A percentile compares a stretch with the other conserved stretches of the same genome.
Conservation (phyloP, 179 eudicot species). For the Pouteria campechiana region DNA sequence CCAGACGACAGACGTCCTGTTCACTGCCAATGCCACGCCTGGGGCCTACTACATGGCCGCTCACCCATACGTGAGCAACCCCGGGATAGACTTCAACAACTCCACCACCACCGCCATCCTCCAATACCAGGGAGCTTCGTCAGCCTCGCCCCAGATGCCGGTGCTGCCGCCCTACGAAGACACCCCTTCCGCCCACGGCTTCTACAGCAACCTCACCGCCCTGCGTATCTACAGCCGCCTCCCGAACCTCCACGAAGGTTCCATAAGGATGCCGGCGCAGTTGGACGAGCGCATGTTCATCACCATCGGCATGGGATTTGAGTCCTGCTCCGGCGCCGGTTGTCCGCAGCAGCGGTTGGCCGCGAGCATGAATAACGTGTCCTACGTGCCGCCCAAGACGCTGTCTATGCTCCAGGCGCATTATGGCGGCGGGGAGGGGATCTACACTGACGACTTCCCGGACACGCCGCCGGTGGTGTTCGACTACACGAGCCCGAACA, state of each 20-base stretch:
- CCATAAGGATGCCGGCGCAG: too few species aligned
- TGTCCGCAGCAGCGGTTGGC: slow-evolving; percentile 4
- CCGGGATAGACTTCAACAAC: slow-evolving; percentile 3
- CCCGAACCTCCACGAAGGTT: slow-evolving; percentile 4
- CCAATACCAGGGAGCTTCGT: not conserved
- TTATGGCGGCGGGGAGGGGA: slow-evolving; percentile 6
- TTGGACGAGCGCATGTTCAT: slow-evolving; percentile 16
- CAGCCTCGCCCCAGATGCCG: slow-evolving; percentile 7
- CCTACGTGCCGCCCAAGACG: slow-evolving; percentile 5
- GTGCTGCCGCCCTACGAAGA: slow-evolving; percentile 10
- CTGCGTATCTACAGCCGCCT: slow-evolving; percentile 7
- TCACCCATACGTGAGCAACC: slow-evolving; percentile 4
- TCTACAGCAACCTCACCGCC: slow-evolving; percentile 7
- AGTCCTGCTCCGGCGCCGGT: not conserved
- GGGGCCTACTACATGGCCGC: slow-evolving; percentile 25
- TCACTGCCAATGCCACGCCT: slow-evolving; percentile 21
- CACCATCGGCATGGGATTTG: slow-evolving; percentile 13
- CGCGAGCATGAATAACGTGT: slow-evolving; percentile 16
- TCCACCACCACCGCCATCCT: slow-evolving; percentile 18
- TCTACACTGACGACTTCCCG: slow-evolving; percentile 20
- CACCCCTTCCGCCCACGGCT: slow-evolving; percentile 7
- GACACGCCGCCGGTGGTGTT: slow-evolving; percentile 9
- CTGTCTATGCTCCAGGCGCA: slow-evolving; percentile 8
- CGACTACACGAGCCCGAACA: slow-evolving; percentile 11
- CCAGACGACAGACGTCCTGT: slow-evolving; percentile 26